Conservation (phyloP, 371 early-diverging fungal species). For the Apophysomyces elegans region DNA sequence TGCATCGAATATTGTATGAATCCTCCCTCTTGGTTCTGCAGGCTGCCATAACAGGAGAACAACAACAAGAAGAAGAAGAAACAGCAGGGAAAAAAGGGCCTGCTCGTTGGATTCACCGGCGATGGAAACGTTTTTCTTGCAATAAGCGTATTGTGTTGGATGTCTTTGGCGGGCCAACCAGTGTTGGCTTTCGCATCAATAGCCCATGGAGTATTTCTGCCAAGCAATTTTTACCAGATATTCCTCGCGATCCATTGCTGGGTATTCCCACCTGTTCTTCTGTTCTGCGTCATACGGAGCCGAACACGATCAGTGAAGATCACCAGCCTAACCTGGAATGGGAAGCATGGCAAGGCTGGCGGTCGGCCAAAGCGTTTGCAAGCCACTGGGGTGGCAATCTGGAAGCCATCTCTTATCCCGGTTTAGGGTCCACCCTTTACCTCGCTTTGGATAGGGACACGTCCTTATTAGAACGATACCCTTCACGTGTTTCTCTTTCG, state of each 20-base stretch:
- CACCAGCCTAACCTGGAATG: conserved; percentile 25
- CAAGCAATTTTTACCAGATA: conserved; percentile 23
- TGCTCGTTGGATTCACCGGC: conserved; percentile 16
- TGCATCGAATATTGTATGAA: conserved; percentile 70
- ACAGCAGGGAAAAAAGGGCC: conserved; percentile 47
- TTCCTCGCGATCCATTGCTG: conserved; percentile 26
- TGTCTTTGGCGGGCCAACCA: conserved; percentile 36
- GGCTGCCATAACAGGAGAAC: conserved; percentile 8
- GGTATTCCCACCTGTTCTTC: conserved; percentile 45
- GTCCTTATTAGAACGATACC: conserved; percentile 49
- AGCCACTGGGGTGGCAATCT: conserved; percentile 77
- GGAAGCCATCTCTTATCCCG: conserved; percentile 67
- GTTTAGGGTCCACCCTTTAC: conserved; percentile 72
- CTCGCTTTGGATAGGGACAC: conserved; percentile 65
- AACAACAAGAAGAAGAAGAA: conserved; percentile 52
- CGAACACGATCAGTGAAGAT: conserved; percentile 41
- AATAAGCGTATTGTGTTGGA: conserved; percentile 35
- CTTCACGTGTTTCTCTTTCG: conserved; percentile 23
- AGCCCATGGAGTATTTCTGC: conserved; percentile 19
- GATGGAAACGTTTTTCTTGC: background rate
- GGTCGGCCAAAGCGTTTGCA: conserved; percentile 43
- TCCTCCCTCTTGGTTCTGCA: conserved; percentile 61
- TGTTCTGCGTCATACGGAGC: conserved; percentile 54
- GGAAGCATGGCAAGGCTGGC: conserved; percentile 29
- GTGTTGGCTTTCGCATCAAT: conserved; percentile 29